Conservation (phyloP, 2,329 filamentous ascomycete species). For the Alternaria triticimaculans region DNA sequence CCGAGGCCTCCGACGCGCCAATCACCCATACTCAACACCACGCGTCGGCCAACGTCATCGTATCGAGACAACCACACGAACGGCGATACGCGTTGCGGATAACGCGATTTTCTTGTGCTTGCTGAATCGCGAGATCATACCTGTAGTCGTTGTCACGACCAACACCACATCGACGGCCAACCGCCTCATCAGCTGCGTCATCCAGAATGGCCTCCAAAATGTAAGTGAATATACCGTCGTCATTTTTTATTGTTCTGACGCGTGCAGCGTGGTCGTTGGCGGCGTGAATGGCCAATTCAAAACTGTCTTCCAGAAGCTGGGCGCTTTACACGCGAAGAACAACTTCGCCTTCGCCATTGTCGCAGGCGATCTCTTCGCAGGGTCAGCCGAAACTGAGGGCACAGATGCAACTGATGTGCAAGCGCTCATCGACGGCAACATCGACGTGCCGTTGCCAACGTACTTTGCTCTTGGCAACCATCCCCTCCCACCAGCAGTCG, state of each 20-base stretch:
- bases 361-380: constrained; percentile 80
- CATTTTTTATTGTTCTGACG: constrained; percentile 10
- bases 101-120: too few relatives aligned
- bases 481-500: constrained; percentile 72
- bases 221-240: constrained; percentile 38
- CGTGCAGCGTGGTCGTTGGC: constrained; percentile 77
- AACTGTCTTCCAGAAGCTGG: constrained; percentile 79
- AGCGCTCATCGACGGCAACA: constrained; percentile 73
- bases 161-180: not conserved
- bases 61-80: not conserved
- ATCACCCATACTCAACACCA: constrained; percentile 23
- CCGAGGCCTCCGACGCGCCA: constrained; percentile 19
- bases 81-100: too few relatives aligned
- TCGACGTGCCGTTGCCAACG: constrained; percentile 78
- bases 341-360: constrained; percentile 85
- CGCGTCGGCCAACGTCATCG: constrained; percentile 2
- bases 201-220: constrained; percentile 63
- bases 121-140: too few relatives aligned
- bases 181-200: not conserved
- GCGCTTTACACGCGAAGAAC: constrained; percentile 83
- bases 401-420: constrained; percentile 66
- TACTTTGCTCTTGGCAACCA: constrained; percentile 86
- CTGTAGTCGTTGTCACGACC: too few relatives aligned
- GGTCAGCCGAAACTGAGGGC: constrained; percentile 51
- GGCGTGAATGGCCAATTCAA: constrained; percentile 80